Conservation (phyloP, 495 filamentous ascomycete species). For the Margaritispora aquatica region DNA sequence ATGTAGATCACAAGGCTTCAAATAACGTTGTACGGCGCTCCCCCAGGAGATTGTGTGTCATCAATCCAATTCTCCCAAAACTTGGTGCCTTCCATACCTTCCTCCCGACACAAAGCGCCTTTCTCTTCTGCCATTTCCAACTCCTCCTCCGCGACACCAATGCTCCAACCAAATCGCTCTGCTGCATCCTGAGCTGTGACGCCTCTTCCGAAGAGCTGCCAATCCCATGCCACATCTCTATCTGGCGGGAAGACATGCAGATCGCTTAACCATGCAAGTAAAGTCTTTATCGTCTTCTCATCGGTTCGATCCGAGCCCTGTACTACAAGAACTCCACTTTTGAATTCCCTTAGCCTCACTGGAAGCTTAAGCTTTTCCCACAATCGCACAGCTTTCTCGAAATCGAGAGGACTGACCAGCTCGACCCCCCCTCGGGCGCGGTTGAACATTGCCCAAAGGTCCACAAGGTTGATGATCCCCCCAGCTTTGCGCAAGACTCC, state of each 20-base stretch:
- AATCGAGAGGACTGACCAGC: constrained; percentile 84
- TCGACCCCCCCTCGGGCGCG: constrained; percentile 93
- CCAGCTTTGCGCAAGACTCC: constrained; percentile 79
- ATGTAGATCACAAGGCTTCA: background rate
- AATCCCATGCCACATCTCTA: constrained; percentile 66
- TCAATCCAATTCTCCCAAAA: constrained; percentile 69
- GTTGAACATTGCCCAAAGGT: constrained; percentile 97
- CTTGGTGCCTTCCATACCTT: constrained; percentile 71
- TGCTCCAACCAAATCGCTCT: constrained; percentile 93
- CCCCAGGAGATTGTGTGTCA: constrained; percentile 8
- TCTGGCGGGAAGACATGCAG: constrained; percentile 58
- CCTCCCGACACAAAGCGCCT: constrained; percentile 77
- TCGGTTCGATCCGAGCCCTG: constrained; percentile 86
- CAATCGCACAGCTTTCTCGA: constrained; percentile 77
- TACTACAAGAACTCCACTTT: constrained; percentile 86
- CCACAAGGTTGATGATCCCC: constrained; percentile 90
- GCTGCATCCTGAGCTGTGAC: constrained; percentile 88
- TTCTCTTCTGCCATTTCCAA: constrained; percentile 93
- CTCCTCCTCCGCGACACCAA: constrained; percentile 95
- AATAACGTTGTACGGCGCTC: constrained; percentile 9
- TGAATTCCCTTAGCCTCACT: constrained; percentile 80
- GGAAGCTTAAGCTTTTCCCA: constrained; percentile 89
- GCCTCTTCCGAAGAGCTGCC: constrained; percentile 68
- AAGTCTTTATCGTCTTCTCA: constrained; percentile 73
- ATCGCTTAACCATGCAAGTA: constrained; percentile 72